Conservation (phyloP, 2,329 filamentous ascomycete genomes). For the Corniculantispora saksenae region DNA sequence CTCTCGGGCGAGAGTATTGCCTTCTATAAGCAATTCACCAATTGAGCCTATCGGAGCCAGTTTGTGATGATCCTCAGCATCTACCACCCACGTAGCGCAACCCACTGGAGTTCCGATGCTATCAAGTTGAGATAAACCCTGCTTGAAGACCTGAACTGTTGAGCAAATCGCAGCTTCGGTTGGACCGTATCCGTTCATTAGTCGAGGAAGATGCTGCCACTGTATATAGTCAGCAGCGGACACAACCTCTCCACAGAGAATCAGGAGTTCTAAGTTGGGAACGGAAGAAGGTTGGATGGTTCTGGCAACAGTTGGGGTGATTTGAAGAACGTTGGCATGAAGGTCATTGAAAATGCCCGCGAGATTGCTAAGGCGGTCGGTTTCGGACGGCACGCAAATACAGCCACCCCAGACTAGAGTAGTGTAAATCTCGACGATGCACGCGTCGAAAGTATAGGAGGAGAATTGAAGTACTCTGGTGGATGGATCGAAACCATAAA, state of each 20-base stretch:
- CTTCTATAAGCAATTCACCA: conserved; percentile 48
- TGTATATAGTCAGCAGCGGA: conserved; percentile 24
- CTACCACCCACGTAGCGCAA: conserved; percentile 36
- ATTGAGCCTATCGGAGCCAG: conserved; percentile 36
- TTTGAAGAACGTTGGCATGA: conserved; percentile 47
- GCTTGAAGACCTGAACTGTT: neutral
- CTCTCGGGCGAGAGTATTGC: conserved; percentile 53
- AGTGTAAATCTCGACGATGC: conserved; percentile 44
- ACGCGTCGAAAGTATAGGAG: conserved; percentile 52
- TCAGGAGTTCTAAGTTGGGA: neutral
- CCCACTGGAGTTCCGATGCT: neutral
- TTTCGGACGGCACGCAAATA: conserved; percentile 52
- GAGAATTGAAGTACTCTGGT: conserved; percentile 57
- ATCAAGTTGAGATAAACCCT: neutral
- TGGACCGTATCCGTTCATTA: conserved; percentile 44
- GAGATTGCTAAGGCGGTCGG: conserved; percentile 48
- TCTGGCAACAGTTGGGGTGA: conserved; percentile 37
- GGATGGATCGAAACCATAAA: conserved; percentile 44
- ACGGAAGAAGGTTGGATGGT: neutral
- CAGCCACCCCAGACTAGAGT: conserved; percentile 53
- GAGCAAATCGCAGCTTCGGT: conserved; percentile 38
- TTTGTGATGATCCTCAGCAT: neutral
- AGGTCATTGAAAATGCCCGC: conserved; percentile 46
- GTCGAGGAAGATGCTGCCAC: conserved; percentile 25
- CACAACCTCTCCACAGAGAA: conserved; percentile 5